Evolutionary conservation across 371 early-diverging fungal genomes (phyloP), one percentile per base, ranked within the genome.

Genomic region (Furculomyces boomerangus): DNA sequence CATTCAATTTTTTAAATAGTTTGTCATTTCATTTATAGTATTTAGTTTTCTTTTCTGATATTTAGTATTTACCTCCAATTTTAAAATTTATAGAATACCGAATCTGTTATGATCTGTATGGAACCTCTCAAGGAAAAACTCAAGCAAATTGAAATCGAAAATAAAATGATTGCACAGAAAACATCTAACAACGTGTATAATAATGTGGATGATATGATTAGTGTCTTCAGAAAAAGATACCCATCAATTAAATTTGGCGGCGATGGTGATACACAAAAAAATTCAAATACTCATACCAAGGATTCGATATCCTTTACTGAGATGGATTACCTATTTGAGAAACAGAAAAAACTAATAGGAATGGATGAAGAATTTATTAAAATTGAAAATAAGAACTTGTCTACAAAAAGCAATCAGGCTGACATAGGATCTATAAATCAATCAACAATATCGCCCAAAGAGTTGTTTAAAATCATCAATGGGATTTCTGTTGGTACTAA

Each of bases 391-490:
- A 54, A 60, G 26, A 51, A 50, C 10, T 28, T 32, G 10, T 29
- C 49, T 24, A 47, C 50, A 25, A 20, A 55, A 37, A 49, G 16
- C 55, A 53, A 46, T 60, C 22, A 10, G 53, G 45, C 24, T 26
- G 1, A 53, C 40, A 22, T 60, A 45, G 13, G 39, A 59, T 2
- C 68, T 50, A 59, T 49, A 2, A 32, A 29, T 56, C 57, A 50
- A 39, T 63, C 68, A 57, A 50, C 51, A 60, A 64, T 60, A 65
- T 68, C 69, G 1, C 71, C 79, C 3, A 28, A 18, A 3, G 71
- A 72, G 16, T 61, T 84, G 0, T 65, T 67, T 1, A 50, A 61
- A 0, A 73, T 72, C 58, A 54, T 81, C 28, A 44, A 60, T 55
- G 39, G 64, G 27, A 71, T 66, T 30, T 5, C 20, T 5, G 13